Evolutionary conservation across 192 early-diverging fungal species (phyloP), one percentile per base, ranked within the genome.

Genomic region (Geranomyces variabilis): DNA sequence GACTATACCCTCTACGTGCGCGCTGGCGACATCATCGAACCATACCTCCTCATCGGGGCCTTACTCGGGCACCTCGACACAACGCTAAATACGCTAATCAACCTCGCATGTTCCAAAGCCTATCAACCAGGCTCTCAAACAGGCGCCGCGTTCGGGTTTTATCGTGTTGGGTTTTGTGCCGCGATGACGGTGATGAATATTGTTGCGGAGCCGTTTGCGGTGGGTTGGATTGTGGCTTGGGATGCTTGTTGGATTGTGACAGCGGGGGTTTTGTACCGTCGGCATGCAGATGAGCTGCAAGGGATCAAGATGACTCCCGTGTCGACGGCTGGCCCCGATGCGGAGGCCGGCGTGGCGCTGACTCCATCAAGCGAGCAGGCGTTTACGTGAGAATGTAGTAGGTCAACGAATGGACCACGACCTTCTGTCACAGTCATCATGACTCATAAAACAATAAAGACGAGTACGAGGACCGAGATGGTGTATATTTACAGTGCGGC

Each of bases 101-200:
- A 73, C 55, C 64, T 73, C 63, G 63, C 62, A 6, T n/a, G 66
- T 5, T 58, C 63, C 8, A 36, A 43, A n/a, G 53, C 48, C 0
- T 73, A 73, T 51, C 26, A 19, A 19, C 41, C 58, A 0, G 71
- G 53, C 21, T 19, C 44, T 8, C 24, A 63, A 30, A 75, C 67
- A 3, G 46, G 68, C 53, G 66, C 67, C n/a, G 74, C 74, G 22
- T 75, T 75, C 29, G 74, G 74, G 28, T 69, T 58, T 43, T 75
- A 75, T 41, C 66, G 74, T 9, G 67, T 75, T 14, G 67, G 58
- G 22, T 75, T 75, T 63, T 75, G 74, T 29, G 33, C 45, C 5
- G 70, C 49, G 13, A 72, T 72, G 61, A 48, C 53, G 3, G 53
- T 53, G 24, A 73, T 67, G 71, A 73, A 55, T 67, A 46, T 66